Conservation (phyloP, 108 stramenopile species). For the Nitzschia palea region DNA sequence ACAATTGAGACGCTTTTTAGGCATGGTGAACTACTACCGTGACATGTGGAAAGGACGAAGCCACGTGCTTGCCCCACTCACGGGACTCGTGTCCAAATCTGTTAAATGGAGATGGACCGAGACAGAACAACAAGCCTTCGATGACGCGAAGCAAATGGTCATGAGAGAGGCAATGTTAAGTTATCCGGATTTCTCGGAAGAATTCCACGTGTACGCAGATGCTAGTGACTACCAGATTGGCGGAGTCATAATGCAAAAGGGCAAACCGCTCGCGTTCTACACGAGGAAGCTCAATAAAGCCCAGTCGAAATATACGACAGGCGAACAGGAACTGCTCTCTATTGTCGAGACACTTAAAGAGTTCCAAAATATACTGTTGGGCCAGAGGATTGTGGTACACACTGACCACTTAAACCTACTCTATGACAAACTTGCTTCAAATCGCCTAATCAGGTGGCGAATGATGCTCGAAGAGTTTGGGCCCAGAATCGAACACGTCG, state of each 20-base stretch:
- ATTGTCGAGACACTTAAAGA: constrained; percentile 57
- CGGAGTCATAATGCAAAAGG: constrained; percentile 27
- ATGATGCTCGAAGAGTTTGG: constrained; percentile 30
- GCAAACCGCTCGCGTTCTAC: constrained; percentile 28
- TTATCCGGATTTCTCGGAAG: constrained; percentile 31
- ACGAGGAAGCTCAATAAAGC: constrained; percentile 26
- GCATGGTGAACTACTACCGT: constrained; percentile 47
- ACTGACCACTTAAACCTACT: constrained; percentile 44
- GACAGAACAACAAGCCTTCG: constrained; percentile 42
- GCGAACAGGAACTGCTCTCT: constrained; percentile 46
- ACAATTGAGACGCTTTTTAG: constrained; percentile 36
- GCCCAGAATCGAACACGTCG: neutral
- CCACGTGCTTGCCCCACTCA: constrained; percentile 48
- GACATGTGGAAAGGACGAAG: constrained; percentile 43
- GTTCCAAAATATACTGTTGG: constrained; percentile 38
- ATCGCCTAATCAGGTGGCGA: constrained; percentile 43
- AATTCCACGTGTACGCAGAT: constrained; percentile 35
- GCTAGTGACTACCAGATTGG: constrained; percentile 34
- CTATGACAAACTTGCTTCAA: constrained; percentile 24
- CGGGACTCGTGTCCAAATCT: constrained; percentile 21
- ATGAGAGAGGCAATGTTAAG: constrained; percentile 13
- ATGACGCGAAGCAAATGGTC: constrained; percentile 23
- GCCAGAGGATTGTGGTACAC: constrained; percentile 40
- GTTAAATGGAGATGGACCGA: constrained; percentile 34
- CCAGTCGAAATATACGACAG: constrained; percentile 39